Evolutionary conservation across 2,329 filamentous ascomycete genomes (phyloP).

Genomic region (Emergomyces orientalis): DNA sequence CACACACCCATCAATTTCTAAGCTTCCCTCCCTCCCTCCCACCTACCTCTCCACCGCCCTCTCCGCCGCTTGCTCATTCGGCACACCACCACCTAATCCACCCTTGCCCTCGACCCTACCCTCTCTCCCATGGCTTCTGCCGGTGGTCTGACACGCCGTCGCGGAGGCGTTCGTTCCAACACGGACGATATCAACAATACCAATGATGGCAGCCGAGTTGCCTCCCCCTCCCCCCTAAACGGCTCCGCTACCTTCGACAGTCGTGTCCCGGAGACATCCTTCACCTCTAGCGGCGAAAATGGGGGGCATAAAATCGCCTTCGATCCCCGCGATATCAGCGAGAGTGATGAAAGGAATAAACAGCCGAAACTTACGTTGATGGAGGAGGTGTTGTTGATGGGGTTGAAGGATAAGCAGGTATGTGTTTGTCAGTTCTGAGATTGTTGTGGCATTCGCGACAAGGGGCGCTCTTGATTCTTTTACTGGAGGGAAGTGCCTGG

Average conservation of each 20-base stretch:
- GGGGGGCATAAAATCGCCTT: conserved; percentile 98
- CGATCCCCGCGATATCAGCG: conserved; percentile 92
- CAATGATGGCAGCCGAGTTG: conserved; percentile 55
- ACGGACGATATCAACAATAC: conserved; percentile 54
- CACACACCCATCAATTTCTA: neutral
- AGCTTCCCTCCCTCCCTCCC: neutral
- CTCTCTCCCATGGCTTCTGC: conserved; percentile 49
- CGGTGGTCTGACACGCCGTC: conserved; percentile 63
- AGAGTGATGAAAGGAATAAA: conserved; percentile 91
- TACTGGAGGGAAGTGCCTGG: neutral
- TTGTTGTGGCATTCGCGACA: neutral
- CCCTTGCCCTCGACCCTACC: conserved; percentile 8
- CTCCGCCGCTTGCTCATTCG: neutral
- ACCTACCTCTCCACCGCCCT: neutral
- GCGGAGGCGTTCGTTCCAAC: conserved; percentile 52
- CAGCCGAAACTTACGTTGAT: conserved; percentile 97
- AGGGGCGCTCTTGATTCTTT: neutral
- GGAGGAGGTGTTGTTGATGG: conserved; percentile 93
- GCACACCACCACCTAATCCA: neutral
- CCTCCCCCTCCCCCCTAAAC: conserved; percentile 53
- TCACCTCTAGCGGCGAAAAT: conserved; percentile 68
- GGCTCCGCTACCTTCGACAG: conserved; percentile 46
- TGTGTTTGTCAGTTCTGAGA: conserved; percentile 18
- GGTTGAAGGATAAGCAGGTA: conserved; percentile 98
- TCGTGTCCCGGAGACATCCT: conserved; percentile 64